Evolutionary conservation across 2,329 filamentous ascomycete species (phyloP).

Genomic region (Chalara sp.): DNA sequence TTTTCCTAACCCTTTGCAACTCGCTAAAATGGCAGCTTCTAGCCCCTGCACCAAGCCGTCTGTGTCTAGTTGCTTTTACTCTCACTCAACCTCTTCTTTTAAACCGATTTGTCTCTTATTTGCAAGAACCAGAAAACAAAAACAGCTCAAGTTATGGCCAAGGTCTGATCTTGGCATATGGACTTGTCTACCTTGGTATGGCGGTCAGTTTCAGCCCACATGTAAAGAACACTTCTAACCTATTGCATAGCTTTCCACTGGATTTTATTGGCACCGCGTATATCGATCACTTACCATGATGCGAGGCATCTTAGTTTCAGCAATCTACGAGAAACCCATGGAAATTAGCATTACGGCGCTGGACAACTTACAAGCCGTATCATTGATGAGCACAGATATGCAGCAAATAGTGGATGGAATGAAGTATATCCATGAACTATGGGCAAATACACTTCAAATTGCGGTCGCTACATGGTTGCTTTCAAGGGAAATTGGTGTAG

Average conservation of each 20-base stretch:
- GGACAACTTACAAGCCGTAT: constrained; percentile 12
- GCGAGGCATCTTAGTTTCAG: constrained; percentile 35
- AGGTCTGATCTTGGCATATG: constrained; percentile 14
- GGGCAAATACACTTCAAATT: background rate
- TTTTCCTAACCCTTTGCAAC: background rate
- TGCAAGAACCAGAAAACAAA: constrained; percentile 9
- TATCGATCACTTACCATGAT: constrained; percentile 7
- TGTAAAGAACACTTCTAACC: background rate
- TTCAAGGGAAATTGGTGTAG: background rate
- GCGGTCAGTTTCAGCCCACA: constrained; percentile 1
- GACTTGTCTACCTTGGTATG: constrained; percentile 14
- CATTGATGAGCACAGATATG: constrained; percentile 22
- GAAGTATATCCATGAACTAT: background rate
- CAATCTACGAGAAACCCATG: constrained; percentile 42
- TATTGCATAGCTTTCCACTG: background rate
- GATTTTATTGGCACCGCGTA: constrained; percentile 1
- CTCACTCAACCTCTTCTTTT: constrained; percentile 16
- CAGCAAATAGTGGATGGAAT: constrained; percentile 8
- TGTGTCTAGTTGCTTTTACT: constrained; percentile 13
- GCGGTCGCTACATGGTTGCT: background rate
- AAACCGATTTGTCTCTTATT: constrained; percentile 11
- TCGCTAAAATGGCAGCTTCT: constrained; percentile 4
- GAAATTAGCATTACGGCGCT: constrained; percentile 17
- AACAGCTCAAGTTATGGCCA: constrained; percentile 4
- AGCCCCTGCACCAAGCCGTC: constrained; percentile 8